Evolutionary conservation across 352 stramenopile genomes (phyloP).

Genomic region (Blastocystis sp.): DNA sequence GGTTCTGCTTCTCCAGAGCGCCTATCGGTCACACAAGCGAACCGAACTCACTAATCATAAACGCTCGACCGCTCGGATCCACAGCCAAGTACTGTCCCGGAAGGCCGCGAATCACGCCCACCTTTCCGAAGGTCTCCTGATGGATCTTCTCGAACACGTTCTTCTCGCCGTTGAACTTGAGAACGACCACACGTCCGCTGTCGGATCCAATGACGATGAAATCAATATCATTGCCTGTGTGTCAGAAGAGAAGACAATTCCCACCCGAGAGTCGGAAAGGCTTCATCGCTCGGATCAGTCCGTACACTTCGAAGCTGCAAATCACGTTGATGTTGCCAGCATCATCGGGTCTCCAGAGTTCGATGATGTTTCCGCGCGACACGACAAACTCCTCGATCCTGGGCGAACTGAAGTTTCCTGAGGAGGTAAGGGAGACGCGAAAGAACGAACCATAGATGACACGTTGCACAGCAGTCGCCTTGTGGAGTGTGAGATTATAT

Average conservation of each 20-base stretch:
- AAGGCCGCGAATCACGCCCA: slow-evolving; percentile 84
- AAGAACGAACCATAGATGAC: slow-evolving; percentile 24
- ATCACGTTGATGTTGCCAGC: slow-evolving; percentile 69
- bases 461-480: slow-evolving; percentile 44
- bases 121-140: slow-evolving; percentile 88
- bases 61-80: slow-evolving; percentile 87
- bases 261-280: slow-evolving; percentile 71
- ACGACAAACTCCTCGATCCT: slow-evolving; percentile 87
- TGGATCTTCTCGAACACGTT: slow-evolving; percentile 68
- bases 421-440: not conserved
- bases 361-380: slow-evolving; percentile 78
- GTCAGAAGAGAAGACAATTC: not conserved
- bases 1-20: slow-evolving; percentile 91
- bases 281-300: slow-evolving; percentile 77
- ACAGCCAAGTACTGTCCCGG: slow-evolving; percentile 89
- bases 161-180: slow-evolving; percentile 77
- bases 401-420: slow-evolving; percentile 75
- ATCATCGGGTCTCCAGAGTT: slow-evolving; percentile 68
- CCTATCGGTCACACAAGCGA: slow-evolving; percentile 23
- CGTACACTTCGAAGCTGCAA: slow-evolving; percentile 75
- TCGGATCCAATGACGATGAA: slow-evolving; percentile 88
- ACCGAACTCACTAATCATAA: slow-evolving; percentile 76
- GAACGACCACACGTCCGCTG: slow-evolving; percentile 82
- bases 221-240: slow-evolving; percentile 67
- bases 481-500: slow-evolving; percentile 54